Base-by-base conservation (phyloP, 2,329 filamentous ascomycete genomes). In the Tolypocladium tropicale region DNA sequence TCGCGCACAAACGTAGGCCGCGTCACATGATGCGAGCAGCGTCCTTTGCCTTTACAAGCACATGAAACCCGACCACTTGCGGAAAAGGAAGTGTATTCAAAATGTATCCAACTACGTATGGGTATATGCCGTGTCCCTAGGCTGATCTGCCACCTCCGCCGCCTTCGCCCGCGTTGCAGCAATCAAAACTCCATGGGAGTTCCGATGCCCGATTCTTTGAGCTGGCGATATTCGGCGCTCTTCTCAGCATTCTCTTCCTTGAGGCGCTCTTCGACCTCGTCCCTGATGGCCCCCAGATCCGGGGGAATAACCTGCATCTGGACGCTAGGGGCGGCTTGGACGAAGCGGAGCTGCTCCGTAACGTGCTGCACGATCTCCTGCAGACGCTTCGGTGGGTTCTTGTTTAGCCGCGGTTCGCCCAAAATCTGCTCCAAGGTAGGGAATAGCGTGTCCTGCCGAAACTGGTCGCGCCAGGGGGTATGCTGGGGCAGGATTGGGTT, bases 391-490 rank as follows among this genome's bases (percentile, higher is more conserved):
- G 82, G 78, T 6, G 88, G 81, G 65, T 96, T 95, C 64, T 87
- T 83, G 68, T 96, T 96, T 66, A 86, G 84, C 54, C 81, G 76
- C 51, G 80, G 80, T 63, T 93, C 87, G 52, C 81, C 79, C 43
- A 86, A 68, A 46, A 85, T 83, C 67, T 86, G 79, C 64, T 88
- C 83, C n/a, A 97, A 80, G 4, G 89, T 87, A 0, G 94, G 94
- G 67, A 96, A 94, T 16, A 99, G 81, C 28, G 86, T 91, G 59
- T 94, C 89, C 46, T 90, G 87, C 51, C 89, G 84, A 73, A 99
- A 99, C 60, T 95, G 91, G 60, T 89, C 85, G 57, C 91, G 84
- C 78, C 93, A 95, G 0, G 91, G 89, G 9, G 93, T 84, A 64
- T 95, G 85, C 37, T 82, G 74, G 0, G 94, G 93, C 32, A 97